Evolutionary conservation across 192 early-diverging fungal species (phyloP).

Genomic region (Chytriomyces confervae): DNA sequence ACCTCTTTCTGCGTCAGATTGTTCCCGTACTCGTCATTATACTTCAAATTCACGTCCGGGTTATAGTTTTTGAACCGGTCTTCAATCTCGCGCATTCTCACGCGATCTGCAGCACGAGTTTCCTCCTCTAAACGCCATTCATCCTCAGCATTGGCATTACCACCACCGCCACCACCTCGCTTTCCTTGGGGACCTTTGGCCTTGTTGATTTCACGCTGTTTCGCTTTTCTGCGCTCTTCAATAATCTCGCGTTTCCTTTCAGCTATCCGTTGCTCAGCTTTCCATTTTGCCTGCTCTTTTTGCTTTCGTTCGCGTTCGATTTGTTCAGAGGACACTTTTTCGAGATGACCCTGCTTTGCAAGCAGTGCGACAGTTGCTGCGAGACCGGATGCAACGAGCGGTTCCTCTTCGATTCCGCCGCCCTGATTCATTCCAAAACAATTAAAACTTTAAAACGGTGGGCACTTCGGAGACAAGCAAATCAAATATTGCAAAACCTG

Average conservation of each 20-base stretch:
- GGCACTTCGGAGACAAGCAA: no score
- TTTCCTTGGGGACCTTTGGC: slow-evolving; percentile 41
- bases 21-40: slow-evolving; percentile 88
- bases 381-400: slow-evolving; percentile 77
- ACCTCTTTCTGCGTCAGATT: slow-evolving; percentile 83
- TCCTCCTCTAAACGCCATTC: slow-evolving; percentile 51
- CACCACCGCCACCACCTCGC: slow-evolving; percentile 32
- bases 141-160: slow-evolving; percentile 71
- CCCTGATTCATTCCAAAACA: background rate
- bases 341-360: slow-evolving; percentile 66
- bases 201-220: slow-evolving; percentile 51
- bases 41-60: slow-evolving; percentile 88
- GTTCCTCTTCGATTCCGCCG: slow-evolving; percentile 70
- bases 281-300: slow-evolving; percentile 70
- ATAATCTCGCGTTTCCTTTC: slow-evolving; percentile 65
- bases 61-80: slow-evolving; percentile 89
- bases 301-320: slow-evolving; percentile 65
- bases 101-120: slow-evolving; percentile 46
- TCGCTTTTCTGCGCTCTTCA: slow-evolving; percentile 71
- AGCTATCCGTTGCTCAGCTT: slow-evolving; percentile 66
- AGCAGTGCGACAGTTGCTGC: slow-evolving; percentile 83
- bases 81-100: slow-evolving; percentile 46
- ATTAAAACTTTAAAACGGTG: no score
- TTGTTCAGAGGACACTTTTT: slow-evolving; percentile 72
- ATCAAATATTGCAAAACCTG: background rate